Conservation (phyloP, 1,284 basidiomycete species). For the Limonomyces culmigenus region DNA sequence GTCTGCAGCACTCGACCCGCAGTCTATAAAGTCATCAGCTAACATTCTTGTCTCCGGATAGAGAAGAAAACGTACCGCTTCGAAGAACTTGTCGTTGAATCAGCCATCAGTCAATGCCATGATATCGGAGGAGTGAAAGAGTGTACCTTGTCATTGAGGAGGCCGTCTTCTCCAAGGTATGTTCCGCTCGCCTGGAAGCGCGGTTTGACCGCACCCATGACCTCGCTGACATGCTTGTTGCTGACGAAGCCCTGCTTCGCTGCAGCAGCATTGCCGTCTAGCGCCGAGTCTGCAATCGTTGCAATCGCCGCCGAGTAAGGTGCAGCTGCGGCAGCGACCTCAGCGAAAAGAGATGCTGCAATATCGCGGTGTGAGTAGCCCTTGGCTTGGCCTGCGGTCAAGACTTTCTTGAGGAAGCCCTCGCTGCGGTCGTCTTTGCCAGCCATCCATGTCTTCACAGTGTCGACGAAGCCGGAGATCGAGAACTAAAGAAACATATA, state of each 20-base stretch:
- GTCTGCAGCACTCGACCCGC: slow-evolving; percentile 28
- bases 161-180: slow-evolving; percentile 11
- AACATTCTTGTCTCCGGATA: slow-evolving; percentile 31
- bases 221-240: slow-evolving; percentile 15
- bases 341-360: neutral
- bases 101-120: neutral
- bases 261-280: neutral
- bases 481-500: slow-evolving; percentile 23
- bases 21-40: slow-evolving; percentile 13
- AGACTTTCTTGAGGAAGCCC: slow-evolving; percentile 23
- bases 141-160: slow-evolving; percentile 5
- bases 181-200: neutral
- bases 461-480: slow-evolving; percentile 25
- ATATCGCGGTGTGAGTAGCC: neutral
- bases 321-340: neutral
- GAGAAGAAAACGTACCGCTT: slow-evolving; percentile 5
- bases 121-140: neutral
- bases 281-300: neutral
- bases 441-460: slow-evolving; percentile 27
- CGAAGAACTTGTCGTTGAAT: neutral
- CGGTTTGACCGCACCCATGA: slow-evolving; percentile 20
- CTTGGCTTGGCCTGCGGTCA: neutral
- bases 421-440: slow-evolving; percentile 34
- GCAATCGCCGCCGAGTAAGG: slow-evolving; percentile 5
- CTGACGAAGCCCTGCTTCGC: neutral